phyloP scores from a whole-genome alignment of 257 asterid genomes.

The Salvia rosmarinus region DNA sequence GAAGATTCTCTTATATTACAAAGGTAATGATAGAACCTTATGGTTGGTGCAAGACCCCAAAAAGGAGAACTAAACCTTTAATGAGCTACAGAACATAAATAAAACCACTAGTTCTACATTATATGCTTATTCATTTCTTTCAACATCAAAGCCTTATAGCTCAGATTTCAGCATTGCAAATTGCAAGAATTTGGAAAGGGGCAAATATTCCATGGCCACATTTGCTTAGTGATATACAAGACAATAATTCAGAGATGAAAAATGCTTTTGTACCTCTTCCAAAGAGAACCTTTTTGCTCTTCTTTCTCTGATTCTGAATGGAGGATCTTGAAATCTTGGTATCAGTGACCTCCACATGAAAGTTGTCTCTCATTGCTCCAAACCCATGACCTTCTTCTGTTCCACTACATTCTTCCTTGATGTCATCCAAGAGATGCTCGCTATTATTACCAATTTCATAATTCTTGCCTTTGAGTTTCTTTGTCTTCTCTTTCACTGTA shows the following conservation, averaged over 20 bases:
- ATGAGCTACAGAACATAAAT: background rate
- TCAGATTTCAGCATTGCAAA: slow-evolving; percentile 21
- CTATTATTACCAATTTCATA: slow-evolving; percentile 49
- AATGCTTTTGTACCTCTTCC: slow-evolving; percentile 55
- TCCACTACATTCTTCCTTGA: slow-evolving; percentile 82
- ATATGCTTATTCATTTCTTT: background rate
- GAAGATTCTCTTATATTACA: slow-evolving; percentile 15
- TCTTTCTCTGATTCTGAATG: slow-evolving; percentile 59
- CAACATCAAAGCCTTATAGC: background rate
- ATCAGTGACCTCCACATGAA: slow-evolving; percentile 44
- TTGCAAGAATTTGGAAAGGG: background rate
- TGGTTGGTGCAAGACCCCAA: background rate
- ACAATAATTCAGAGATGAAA: slow-evolving; percentile 22
- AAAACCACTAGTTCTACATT: background rate
- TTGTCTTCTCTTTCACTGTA: slow-evolving; percentile 43
- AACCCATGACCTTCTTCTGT: slow-evolving; percentile 71
- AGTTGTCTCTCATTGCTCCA: slow-evolving; percentile 47
- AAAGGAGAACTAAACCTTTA: background rate
- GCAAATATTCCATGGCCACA: background rate
- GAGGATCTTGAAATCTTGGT: slow-evolving; percentile 49
- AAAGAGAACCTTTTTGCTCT: slow-evolving; percentile 72
- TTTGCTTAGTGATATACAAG: slow-evolving; percentile 5
- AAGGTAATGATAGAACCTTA: background rate
- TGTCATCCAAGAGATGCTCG: slow-evolving; percentile 62
- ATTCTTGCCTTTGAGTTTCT: slow-evolving; percentile 48